Percentiles rank a stretch among this genome's conserved stretches.
Conservation (phyloP, 345 rosid genomes). For the Bruguiera sexangula region DNA sequence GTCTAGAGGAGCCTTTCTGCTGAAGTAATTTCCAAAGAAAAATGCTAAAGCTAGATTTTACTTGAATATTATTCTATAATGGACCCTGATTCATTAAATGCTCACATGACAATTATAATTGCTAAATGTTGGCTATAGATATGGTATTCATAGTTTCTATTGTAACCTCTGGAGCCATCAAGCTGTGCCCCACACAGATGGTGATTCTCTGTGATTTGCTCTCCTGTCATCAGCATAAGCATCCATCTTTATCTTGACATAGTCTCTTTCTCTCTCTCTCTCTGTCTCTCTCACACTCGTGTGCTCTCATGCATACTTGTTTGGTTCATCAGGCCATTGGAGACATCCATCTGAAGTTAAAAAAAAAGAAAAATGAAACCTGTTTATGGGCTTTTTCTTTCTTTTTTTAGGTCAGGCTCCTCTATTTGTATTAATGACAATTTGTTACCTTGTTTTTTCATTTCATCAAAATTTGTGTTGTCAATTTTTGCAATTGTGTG, state of each 20-base stretch:
- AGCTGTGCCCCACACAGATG: not conserved
- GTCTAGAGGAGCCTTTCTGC: not conserved
- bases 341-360: no score
- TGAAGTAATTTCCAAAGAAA: not conserved
- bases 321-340: no score
- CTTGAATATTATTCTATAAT: not conserved
- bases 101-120: not conserved
- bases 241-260: not conserved
- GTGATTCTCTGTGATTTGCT: not conserved
- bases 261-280: no score
- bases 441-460: no score
- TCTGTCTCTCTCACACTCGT: no score
- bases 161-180: not conserved
- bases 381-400: no score
- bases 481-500: no score
- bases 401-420: no score
- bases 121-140: not conserved
- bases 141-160: not conserved
- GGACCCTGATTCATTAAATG: not conserved
- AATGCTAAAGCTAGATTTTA: not conserved
- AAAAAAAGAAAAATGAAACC: no score
- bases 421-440: no score
- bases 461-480: no score
- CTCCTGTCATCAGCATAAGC: not conserved
- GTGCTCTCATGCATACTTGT: no score